Evolutionary conservation across 1,139 yeast species (phyloP), one percentile per base, ranked within the genome.

Genomic region (Diutina ranongensis): DNA sequence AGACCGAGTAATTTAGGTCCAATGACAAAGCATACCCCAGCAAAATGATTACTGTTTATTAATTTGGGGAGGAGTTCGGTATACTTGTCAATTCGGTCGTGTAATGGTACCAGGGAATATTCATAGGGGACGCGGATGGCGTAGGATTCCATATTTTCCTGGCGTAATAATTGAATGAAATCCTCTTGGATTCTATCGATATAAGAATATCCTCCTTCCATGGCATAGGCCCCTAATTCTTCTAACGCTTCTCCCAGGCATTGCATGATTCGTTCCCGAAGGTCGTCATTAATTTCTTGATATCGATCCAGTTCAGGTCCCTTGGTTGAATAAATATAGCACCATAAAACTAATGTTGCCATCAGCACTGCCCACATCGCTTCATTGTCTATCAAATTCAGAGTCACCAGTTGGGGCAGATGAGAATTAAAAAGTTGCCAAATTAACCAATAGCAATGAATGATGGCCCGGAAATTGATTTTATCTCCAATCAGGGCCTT

Each of bases 361-460:
- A 73, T 60, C 46, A 76, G 61, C 5, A 76, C 77, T 18, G 81
- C 58, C 33, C 77, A 73, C 63, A 67, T 54, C 46, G 58, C 49
- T 51, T 63, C 73, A 52, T 58, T 60, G 52, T 63, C 42, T 16
- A 38, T 22, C 18, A 38, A 22, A 15, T 38, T 38, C 32, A 20
- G 22, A n/a, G 42, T 38, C 20, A 49, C 49, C 50, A 55, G 50
- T 15, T 48, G 50, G 22, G 49, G 49, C 5, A 52, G 52, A 35
- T 57, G 62, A 50, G 66, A 66, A 50, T 65, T 66, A 36, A 53
- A 33, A 1, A 78, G 75, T 34, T 71, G 60, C 74, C 83, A 80
- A 20, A 80, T 58, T 40, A 77, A 64, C 55, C 79, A 63, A 55
- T 76, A 80, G 49, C 84, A 79, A 57, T 80, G 85, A 7, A 81